Evolutionary conservation across 1,284 basidiomycete genomes (phyloP).

Genomic region (Trametes polyzona): DNA sequence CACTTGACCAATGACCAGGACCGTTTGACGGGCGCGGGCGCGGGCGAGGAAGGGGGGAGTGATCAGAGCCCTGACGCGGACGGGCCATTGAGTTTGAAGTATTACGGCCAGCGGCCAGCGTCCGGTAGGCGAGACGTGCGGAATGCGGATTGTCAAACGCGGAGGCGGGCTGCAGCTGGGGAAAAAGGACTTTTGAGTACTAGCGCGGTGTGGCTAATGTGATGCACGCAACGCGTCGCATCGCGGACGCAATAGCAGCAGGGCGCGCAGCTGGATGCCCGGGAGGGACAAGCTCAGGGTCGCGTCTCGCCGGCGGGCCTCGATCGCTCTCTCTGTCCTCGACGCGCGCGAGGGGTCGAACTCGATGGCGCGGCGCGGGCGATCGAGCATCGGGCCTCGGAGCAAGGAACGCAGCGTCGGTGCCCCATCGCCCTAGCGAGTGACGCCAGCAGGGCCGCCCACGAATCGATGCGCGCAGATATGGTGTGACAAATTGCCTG

Average conservation of each 20-base stretch:
- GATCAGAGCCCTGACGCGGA: too few species aligned
- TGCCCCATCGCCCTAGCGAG: neutral
- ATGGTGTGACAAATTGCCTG: conserved; percentile 14
- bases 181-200: neutral
- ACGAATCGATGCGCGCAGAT: conserved; percentile 11
- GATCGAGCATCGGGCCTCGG: neutral
- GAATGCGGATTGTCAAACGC: neutral
- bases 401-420: neutral
- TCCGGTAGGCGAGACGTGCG: neutral
- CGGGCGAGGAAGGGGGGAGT: too few species aligned
- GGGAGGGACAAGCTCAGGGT: neutral
- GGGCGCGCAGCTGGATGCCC: too few species aligned
- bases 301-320: neutral
- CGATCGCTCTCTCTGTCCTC: neutral
- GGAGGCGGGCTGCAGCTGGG: neutral
- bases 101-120: too few species aligned
- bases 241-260: neutral
- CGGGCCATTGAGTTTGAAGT: neutral
- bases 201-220: neutral
- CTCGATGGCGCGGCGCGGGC: neutral
- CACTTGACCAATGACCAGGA: too few species aligned
- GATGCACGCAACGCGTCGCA: neutral
- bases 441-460: neutral
- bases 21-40: too few species aligned
- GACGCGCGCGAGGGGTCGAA: neutral